Conservation (phyloP, 2,329 filamentous ascomycete species). For the Ophiocordyceps robertsii region DNA sequence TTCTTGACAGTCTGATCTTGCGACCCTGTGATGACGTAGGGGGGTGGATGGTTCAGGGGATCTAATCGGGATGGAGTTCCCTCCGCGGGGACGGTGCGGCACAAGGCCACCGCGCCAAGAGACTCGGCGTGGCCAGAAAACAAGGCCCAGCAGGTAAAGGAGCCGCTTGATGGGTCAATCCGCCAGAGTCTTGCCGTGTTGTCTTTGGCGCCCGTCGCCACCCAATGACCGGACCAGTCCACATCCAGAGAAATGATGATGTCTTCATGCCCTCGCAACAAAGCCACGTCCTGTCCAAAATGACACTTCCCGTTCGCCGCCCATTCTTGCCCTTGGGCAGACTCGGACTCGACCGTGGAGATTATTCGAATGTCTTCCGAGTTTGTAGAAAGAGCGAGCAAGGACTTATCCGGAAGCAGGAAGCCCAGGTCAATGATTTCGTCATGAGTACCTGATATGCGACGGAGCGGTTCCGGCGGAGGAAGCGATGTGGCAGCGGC, state of each 20-base stretch:
- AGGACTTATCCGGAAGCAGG: conserved; percentile 63
- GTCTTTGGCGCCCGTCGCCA: conserved; percentile 92
- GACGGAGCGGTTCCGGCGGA: conserved; percentile 44
- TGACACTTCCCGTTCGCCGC: conserved; percentile 32
- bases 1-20: conserved; percentile 93
- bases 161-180: conserved; percentile 60
- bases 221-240: conserved; percentile 95
- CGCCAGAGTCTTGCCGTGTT: conserved; percentile 89
- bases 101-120: conserved; percentile 75
- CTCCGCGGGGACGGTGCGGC: conserved; percentile 52
- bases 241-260: conserved; percentile 91
- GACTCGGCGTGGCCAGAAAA: conserved; percentile 93
- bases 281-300: conserved; percentile 79
- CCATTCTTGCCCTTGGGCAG: conserved; percentile 10
- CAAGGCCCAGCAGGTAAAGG: conserved; percentile 65
- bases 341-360: conserved; percentile 41
- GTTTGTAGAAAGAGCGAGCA: conserved; percentile 87
- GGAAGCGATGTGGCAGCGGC: conserved; percentile 19
- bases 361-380: conserved; percentile 86
- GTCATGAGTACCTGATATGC: conserved; percentile 92
- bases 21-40: conserved; percentile 80
- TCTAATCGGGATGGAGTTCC: conserved; percentile 58
- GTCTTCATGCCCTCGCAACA: conserved; percentile 83
- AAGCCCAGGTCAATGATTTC: conserved; percentile 94
- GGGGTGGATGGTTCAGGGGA: conserved; percentile 66